Evolutionary conservation across 352 stramenopile species (phyloP), one percentile per base, ranked within the genome.

Genomic region (Hyaloperonospora arabidopsidis): DNA sequence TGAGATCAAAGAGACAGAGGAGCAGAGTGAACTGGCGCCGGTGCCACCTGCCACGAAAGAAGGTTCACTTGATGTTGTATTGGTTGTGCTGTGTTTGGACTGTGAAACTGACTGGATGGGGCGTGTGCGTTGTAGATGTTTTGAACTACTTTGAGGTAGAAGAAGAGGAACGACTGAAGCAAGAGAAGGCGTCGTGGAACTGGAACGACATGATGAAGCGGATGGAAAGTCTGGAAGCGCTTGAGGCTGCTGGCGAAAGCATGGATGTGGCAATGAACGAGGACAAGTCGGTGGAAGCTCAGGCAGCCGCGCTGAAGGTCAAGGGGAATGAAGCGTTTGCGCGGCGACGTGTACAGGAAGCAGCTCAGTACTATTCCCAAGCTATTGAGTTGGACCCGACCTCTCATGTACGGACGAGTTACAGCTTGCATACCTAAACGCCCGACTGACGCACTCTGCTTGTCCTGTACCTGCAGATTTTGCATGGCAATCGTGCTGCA

Each of bases 131-230:
- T 19, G 19, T 23, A 88, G 84, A 94, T 28, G 68, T 90, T 12
- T 73, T 80, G 22, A 74, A 86, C 47, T 94, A 79, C 49, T 94
- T 94, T 65, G 84, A 92, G 49, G 61, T 94, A 35, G 81, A 94
- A 57, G 75, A 89, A 57, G 74, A 92, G 41, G 81, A 94, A 54
- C 73, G 75, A 19, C 52, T 67, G 5, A 77, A 82, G 32, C 74
- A 87, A 36, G 82, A 87, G 41, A 58, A 79, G 15, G 68, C 73
- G 0, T 49, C 57, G 19, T 94, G 84, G 84, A 72, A 79, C 36
- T 94, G 84, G 84, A 79, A 94, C 47, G 81, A 92, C 1, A 74
- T 86, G 57, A 92, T 94, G 81, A 81, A 83, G 52, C 78, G 81
- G 36, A 89, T 94, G 67, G 81, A 94, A 53, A 80, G 84, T 45